phyloP scores from a whole-genome alignment of 208 protist species.

The Trypanosoma platydactyli region DNA sequence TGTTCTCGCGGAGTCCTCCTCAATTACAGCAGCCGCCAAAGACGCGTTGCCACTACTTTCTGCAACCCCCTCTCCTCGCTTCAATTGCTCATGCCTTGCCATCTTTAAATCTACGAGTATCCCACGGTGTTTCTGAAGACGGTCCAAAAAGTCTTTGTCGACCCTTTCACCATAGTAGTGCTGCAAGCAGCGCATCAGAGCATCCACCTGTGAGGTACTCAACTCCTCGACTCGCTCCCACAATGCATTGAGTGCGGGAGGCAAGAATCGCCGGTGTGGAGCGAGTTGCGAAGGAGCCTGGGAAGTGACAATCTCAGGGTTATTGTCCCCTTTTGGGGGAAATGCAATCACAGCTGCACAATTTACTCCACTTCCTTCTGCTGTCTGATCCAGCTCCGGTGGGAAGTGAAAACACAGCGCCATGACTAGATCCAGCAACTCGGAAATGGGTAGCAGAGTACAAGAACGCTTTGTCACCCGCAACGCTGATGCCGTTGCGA shows the following conservation, averaged over 20 bases:
- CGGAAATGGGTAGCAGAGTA: conserved; percentile 30
- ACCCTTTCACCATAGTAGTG: conserved; percentile 57
- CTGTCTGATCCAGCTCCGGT: not conserved
- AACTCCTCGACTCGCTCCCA: conserved; percentile 78
- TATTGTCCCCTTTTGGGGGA: no score
- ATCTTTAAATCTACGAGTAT: conserved; percentile 18
- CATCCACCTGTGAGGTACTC: conserved; percentile 39
- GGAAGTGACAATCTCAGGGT: no score
- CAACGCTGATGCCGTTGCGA: conserved; percentile 48
- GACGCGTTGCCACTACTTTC: not conserved
- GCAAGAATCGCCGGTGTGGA: conserved; percentile 33
- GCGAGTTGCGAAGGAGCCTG: conserved; percentile 1
- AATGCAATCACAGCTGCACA: no score
- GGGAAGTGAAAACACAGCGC: conserved; percentile 50
- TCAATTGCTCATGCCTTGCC: not conserved
- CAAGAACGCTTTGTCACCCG: conserved; percentile 41
- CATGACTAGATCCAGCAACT: conserved; percentile 57
- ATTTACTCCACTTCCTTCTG: not conserved
- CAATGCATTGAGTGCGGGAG: conserved; percentile 55
- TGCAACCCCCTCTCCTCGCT: not conserved
- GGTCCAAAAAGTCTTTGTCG: conserved; percentile 70
- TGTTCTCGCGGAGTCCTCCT: not conserved
- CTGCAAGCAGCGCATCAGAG: conserved; percentile 58
- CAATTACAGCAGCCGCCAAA: not conserved
- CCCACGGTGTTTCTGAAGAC: conserved; percentile 47